Conservation (phyloP, 495 filamentous ascomycete species). For the Entonaema liquescens region DNA sequence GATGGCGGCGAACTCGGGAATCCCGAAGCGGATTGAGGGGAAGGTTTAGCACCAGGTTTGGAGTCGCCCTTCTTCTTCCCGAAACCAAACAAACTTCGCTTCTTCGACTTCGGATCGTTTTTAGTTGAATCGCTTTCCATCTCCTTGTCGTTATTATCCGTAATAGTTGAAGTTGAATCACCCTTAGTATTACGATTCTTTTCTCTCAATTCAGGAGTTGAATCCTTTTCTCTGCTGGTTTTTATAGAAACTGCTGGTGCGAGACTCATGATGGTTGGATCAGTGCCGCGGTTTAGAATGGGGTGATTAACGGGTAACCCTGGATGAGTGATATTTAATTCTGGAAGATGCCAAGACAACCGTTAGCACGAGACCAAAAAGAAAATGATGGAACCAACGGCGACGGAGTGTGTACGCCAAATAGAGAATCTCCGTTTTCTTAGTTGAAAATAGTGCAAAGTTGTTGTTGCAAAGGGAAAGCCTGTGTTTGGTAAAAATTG, state of each 20-base stretch:
- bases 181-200: constrained; percentile 43
- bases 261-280: constrained; percentile 40
- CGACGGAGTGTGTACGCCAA: constrained; percentile 8
- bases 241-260: constrained; percentile 40
- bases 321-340: constrained; percentile 36
- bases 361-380: constrained; percentile 40
- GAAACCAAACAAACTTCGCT: constrained; percentile 66
- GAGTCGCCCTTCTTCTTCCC: constrained; percentile 72
- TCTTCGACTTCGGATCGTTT: constrained; percentile 55
- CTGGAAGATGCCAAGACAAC: constrained; percentile 35
- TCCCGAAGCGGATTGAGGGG: constrained; percentile 42
- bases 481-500: constrained; percentile 11
- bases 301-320: constrained; percentile 42
- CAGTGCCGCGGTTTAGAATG: constrained; percentile 20
- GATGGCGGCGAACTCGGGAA: constrained; percentile 40
- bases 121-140: constrained; percentile 43
- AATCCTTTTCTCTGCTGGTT: constrained; percentile 29
- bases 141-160: constrained; percentile 42
- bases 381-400: constrained; percentile 26
- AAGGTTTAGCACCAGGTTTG: constrained; percentile 49
- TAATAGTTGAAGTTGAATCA: constrained; percentile 50
- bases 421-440: constrained; percentile 1
- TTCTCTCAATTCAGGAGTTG: constrained; percentile 18
- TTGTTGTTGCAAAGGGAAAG: constrained; percentile 1
- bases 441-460: constrained; percentile 9